Base-by-base conservation (phyloP, 2,329 filamentous ascomycete species). In the Colletotrichum chrysophilum region DNA sequence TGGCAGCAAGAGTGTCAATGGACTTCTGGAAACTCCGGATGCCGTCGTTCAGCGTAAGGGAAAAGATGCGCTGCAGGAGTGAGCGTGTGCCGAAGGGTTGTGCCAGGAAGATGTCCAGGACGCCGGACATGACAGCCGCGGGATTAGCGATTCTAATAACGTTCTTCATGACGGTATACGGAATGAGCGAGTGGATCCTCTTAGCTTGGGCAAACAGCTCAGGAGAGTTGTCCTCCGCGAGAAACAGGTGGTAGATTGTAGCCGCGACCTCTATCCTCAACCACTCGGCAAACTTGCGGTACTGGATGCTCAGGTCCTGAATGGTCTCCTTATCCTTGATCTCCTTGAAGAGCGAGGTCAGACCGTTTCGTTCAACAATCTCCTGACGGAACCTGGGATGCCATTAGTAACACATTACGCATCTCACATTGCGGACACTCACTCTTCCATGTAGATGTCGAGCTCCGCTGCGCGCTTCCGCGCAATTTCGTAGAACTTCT, bases 201-300 rank as follows among this genome's bases (percentile, higher is more conserved):
- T 96, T 98, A 6, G 94, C 93, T 84, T 99, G 97, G 0, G 96
- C 95, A 83, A 98, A 98, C 34, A 99, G 86, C 82, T 99, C 97
- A 1, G 97, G 96, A 0, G 96, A 98, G 84, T 99, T 99, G 86
- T 99, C 97, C 84, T 99, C 97, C 7, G 97, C 97, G 60, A 99
- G 90, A 89, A 99, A 99, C 38, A 99, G 89, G 84, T 99, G 97
- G 82, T 99, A 99, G 75, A 98, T 92, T 26, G 97, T 98, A 55
- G 97, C 97, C 28, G 97, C 97, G 65, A 99, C 93, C 86, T 99
- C 97, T 81, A 99, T 99, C 52, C 97, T 93, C 66, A 98, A 88
- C 97, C 97, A 99, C 84, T 99, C 97, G 21, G 96, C 96, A 82
- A 99, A 98, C 83, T 98, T 99, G 81, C 97, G 95, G 84, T 98